These are phyloP conservation scores for Botrytis galanthina DNA, from an alignment of 2,329 filamentous ascomycete genomes.

Conservation along the genomic window DNA sequence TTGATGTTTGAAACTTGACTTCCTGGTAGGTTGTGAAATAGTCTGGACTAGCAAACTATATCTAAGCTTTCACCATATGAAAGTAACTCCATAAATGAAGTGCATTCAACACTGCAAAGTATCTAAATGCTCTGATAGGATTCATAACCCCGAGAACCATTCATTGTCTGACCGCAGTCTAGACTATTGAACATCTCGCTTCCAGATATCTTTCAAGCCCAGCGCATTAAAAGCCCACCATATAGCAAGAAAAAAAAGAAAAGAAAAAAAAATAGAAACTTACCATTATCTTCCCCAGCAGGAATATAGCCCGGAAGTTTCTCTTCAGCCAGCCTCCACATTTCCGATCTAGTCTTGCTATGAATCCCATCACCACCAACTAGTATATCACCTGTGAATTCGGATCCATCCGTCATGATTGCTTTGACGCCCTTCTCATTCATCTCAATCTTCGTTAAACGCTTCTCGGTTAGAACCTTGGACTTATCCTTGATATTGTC, in stretches of 20 bases:
- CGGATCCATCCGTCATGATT: conserved; percentile 13
- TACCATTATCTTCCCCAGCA: conserved; percentile 19
- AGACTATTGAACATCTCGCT: background rate
- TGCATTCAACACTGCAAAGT: background rate
- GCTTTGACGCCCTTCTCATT: conserved; percentile 16
- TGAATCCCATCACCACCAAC: conserved; percentile 25
- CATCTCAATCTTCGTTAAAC: conserved; percentile 16
- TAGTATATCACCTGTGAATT: conserved; percentile 20
- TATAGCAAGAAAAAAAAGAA: background rate
- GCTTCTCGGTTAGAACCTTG: conserved; percentile 20
- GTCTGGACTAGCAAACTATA: background rate
- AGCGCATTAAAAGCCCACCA: background rate
- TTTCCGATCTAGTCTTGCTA: conserved; percentile 32
- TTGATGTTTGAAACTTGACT: background rate
- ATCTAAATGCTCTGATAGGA: background rate
- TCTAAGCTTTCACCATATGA: background rate
- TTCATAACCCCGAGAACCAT: background rate
- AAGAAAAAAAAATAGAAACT: background rate
- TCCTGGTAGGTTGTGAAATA: background rate
- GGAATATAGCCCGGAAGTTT: conserved; percentile 23
- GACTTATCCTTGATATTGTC: conserved; percentile 22
- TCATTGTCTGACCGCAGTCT: background rate
- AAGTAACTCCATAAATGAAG: background rate
- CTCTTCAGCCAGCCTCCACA: conserved; percentile 32
- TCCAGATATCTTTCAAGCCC: background rate